Evolutionary conservation across 192 early-diverging fungal genomes (phyloP), one percentile per base, ranked within the genome.

Genomic region (Chytriomyces sp.): DNA sequence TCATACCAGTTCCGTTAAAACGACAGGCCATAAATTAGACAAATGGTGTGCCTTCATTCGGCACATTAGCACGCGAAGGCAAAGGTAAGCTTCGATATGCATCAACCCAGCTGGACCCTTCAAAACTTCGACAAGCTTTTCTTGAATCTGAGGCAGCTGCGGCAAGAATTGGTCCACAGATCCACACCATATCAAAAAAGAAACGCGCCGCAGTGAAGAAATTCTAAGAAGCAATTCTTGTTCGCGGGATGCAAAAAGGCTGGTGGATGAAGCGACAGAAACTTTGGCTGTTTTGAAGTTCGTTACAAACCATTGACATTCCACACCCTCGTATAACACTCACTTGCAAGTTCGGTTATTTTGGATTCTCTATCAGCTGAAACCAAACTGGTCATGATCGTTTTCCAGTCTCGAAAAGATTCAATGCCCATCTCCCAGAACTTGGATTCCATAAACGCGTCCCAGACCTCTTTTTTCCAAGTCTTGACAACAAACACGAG

Each of bases 21-120:
- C 84, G 44, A 95, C 92, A 1, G 96, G 96, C 94, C 94, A 96
- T 77, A 97, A 94, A 76, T 93, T 95, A 47, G 93, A 85, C 76
- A 97, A 85, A 77, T 94, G 94, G 72, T 92, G 88, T 24, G 89
- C 88, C 7, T 93, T 92, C 50, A 97, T 83, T 16, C 95, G 86
- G 50, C 91, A 90, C 23, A 97, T 80, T 13, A 97, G 75, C 11
- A 95, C 89, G 44, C 96, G 88, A 26, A 97, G 77, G 72, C 92
- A 96, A 7, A 95, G 71, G 72, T 94, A 96, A 20, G 94, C 93
- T 77, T 95, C 96, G 5, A 89, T 85, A 71, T 95, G 92, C 16
- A 96, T 90, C 35, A 87, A 81, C 57, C 91, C 91, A 44, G 86
- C 86, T 43, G 89, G 85, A 5, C 78, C 82, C 61, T 96, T 96